Base-by-base conservation (phyloP, 306 rosid species). In the Abrus pulchellus region DNA sequence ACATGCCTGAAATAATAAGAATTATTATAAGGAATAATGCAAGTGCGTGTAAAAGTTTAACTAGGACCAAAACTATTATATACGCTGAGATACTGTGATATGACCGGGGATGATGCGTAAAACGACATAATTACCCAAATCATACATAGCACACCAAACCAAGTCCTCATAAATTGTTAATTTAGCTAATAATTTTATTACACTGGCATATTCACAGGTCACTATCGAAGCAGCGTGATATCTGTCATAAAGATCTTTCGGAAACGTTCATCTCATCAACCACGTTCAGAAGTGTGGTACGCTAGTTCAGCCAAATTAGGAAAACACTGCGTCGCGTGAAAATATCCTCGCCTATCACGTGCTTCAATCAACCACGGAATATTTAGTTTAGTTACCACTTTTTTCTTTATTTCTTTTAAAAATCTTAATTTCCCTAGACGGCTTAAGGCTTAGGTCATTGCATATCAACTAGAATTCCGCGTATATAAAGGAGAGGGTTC, bases 271-370 rank as follows among this genome's bases (percentile, higher is more conserved):
- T 45, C 73, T 56, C 41, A 79, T 77, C 80, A 59, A 72, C 85
- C 92, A 87, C 92, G 90, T 86, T 78, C 52, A 5, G 5, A 45
- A 56, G 29, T 71, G 53, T 5, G 61, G 59, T 80, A 62, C 6
- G 71, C 53, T 76, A 52, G 72, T 64, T 43, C 20, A 9, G 38
- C 68, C 83, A 61, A 76, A 56, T 38, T 63, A 44, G 83, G 84
- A 62, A 85, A 72, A 32, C 77, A 0, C 88, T 41, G 76, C 14
- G 60, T 47, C 14, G 32, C 48, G 6, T 13, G 27, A 55, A 80
- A 84, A 87, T 83, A 84, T 87, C 89, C 87, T 89, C n/a, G 45
- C 70, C 63, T 62, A 84, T 91, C 97, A 93, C 97, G 94, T 91
- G 97, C 90, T 68, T 84, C 63, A 88, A 72, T 80, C 77, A 79